Evolutionary conservation across 2,329 filamentous ascomycete genomes (phyloP).

Genomic region (Ceratocystis alfenasii): DNA sequence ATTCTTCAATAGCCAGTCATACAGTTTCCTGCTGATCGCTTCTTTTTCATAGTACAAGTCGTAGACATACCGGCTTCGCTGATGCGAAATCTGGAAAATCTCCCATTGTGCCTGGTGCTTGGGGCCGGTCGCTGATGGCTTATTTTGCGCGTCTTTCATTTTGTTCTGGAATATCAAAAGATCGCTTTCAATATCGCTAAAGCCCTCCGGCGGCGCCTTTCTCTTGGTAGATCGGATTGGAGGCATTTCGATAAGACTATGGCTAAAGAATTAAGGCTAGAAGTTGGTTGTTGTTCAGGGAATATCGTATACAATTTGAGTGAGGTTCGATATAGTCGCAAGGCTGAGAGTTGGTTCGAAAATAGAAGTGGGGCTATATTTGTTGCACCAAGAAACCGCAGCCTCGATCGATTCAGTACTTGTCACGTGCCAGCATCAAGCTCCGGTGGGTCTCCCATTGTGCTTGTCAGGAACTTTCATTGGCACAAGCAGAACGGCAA

Average conservation of each 20-base stretch:
- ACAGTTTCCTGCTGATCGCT: constrained; percentile 80
- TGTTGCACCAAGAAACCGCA: constrained; percentile 2
- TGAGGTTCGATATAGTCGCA: not conserved
- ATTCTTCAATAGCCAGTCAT: constrained; percentile 96
- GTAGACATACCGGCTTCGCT: constrained; percentile 86
- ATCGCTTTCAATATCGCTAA: constrained; percentile 78
- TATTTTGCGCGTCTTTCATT: constrained; percentile 92
- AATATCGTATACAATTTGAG: not conserved
- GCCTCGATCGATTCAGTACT: not conserved
- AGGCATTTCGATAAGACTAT: constrained; percentile 46
- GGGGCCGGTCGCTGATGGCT: constrained; percentile 62
- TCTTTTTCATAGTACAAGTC: constrained; percentile 97
- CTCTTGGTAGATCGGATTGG: constrained; percentile 63
- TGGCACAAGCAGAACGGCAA: not conserved
- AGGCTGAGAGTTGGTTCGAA: constrained; percentile 17
- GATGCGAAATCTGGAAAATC: constrained; percentile 93
- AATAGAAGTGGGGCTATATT: constrained; percentile 13
- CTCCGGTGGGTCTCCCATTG: not conserved
- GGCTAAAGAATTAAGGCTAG: not conserved
- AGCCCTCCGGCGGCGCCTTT: constrained; percentile 75
- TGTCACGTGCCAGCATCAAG: not conserved
- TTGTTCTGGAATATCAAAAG: constrained; percentile 77
- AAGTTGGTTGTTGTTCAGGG: not conserved
- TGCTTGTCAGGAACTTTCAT: not conserved
- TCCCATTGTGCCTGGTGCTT: constrained; percentile 93